These are phyloP conservation scores for Lipomyces sp. DNA, from an alignment of 805 yeast genomes.

Conservation along the genomic window DNA sequence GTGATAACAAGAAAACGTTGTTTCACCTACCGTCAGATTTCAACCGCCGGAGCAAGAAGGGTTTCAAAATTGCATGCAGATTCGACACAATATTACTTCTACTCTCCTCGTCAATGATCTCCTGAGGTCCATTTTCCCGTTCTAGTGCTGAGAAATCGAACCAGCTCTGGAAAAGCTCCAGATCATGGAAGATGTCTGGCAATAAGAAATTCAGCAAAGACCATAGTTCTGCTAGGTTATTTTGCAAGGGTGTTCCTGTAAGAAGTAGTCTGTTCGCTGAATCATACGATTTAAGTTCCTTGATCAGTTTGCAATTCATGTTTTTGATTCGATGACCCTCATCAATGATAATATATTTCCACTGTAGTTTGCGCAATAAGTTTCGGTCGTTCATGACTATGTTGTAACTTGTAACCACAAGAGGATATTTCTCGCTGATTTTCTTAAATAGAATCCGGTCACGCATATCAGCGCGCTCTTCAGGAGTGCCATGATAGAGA, in stretches of 20 bases:
- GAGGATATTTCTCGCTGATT: conserved; percentile 47
- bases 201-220: conserved; percentile 85
- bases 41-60: conserved; percentile 81
- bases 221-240: conserved; percentile 90
- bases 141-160: conserved; percentile 65
- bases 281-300: conserved; percentile 66
- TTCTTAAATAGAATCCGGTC: conserved; percentile 39
- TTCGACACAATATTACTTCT: conserved; percentile 70
- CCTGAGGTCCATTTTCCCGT: conserved; percentile 53
- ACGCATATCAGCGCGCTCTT: conserved; percentile 56
- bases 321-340: conserved; percentile 95
- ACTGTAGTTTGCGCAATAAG: conserved; percentile 56
- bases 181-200: conserved; percentile 91
- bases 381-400: conserved; percentile 67
- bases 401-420: conserved; percentile 84
- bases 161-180: conserved; percentile 90
- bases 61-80: conserved; percentile 84
- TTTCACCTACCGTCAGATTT: conserved; percentile 55
- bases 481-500: conserved; percentile 68
- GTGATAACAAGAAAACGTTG: not conserved
- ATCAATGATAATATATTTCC: conserved; percentile 90
- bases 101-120: conserved; percentile 60
- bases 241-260: conserved; percentile 97
- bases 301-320: conserved; percentile 73
- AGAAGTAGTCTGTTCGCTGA: conserved; percentile 70